phyloP scores from a whole-genome alignment of 2,329 filamentous ascomycete genomes.

The Apiospora koreana region DNA sequence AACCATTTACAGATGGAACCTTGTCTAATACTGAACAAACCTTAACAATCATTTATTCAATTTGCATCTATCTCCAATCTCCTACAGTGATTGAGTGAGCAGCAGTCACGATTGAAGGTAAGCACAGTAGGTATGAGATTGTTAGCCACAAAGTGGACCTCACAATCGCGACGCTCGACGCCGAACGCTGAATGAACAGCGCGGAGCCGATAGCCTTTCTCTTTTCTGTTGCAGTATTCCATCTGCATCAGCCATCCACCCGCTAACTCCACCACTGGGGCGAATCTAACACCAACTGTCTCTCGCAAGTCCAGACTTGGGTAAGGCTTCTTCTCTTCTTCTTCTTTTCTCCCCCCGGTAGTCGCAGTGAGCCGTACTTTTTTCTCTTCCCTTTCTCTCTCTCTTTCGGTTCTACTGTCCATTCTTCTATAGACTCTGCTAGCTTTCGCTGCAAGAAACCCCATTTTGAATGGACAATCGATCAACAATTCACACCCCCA shows the following conservation, averaged over 20 bases:
- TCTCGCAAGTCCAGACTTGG: slow-evolving; percentile 15
- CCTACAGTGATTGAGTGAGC: no score
- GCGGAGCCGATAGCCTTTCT: slow-evolving; percentile 5
- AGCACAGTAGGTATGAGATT: background rate
- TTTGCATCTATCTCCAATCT: no score
- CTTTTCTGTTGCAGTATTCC: slow-evolving; percentile 2
- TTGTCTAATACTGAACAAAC: no score
- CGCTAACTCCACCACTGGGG: slow-evolving; percentile 14
- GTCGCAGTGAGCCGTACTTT: background rate
- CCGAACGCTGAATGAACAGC: no score
- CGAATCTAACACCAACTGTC: slow-evolving; percentile 12
- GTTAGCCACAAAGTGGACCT: background rate
- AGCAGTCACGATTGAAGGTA: background rate
- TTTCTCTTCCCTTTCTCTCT: slow-evolving; percentile 10
- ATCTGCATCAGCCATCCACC: background rate
- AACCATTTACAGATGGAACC: background rate
- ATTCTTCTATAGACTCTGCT: slow-evolving; percentile 17
- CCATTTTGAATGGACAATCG: slow-evolving; percentile 2
- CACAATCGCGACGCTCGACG: background rate
- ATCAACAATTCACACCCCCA: background rate
- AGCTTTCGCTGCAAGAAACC: slow-evolving; percentile 10
- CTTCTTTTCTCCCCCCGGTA: background rate
- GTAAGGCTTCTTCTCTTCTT: slow-evolving; percentile 17
- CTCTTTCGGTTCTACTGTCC: slow-evolving; percentile 2
- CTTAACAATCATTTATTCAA: no score